These are phyloP conservation scores for Colletotrichum graminicola DNA, from an alignment of 2,329 filamentous ascomycete species.

Conservation along the genomic window DNA sequence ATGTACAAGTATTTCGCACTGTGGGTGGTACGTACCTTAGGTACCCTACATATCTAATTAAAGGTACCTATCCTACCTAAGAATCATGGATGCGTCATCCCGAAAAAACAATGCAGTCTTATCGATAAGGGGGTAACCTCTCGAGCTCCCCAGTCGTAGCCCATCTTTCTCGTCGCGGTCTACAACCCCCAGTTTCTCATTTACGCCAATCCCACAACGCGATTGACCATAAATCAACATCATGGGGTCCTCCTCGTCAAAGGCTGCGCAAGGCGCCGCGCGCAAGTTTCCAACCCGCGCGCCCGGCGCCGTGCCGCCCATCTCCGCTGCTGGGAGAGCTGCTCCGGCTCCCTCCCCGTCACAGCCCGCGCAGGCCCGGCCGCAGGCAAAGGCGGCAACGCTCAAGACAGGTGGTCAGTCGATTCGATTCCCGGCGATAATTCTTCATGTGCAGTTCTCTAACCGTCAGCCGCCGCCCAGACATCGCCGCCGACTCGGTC, in stretches of 20 bases:
- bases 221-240: neutral
- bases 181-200: neutral
- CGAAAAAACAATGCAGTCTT: conserved; percentile 3
- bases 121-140: conserved; percentile 25
- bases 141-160: neutral
- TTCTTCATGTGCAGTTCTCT: neutral
- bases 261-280: conserved; percentile 55
- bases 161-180: neutral
- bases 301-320: conserved; percentile 45
- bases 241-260: conserved; percentile 63
- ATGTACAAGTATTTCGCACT: neutral
- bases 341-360: conserved; percentile 43
- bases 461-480: conserved; percentile 45
- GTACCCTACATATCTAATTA: no score
- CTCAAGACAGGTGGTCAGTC: conserved; percentile 52
- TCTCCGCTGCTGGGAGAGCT: conserved; percentile 37
- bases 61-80: neutral
- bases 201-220: neutral
- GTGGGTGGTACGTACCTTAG: neutral
- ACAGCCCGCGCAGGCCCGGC: conserved; percentile 35
- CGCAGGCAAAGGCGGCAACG: conserved; percentile 42
- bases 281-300: conserved; percentile 61
- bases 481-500: conserved; percentile 54
- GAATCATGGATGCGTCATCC: conserved; percentile 37
- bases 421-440: conserved; percentile 6